Base-by-base conservation (phyloP, 2,329 filamentous ascomycete genomes). In the Penicillium sp. region DNA sequence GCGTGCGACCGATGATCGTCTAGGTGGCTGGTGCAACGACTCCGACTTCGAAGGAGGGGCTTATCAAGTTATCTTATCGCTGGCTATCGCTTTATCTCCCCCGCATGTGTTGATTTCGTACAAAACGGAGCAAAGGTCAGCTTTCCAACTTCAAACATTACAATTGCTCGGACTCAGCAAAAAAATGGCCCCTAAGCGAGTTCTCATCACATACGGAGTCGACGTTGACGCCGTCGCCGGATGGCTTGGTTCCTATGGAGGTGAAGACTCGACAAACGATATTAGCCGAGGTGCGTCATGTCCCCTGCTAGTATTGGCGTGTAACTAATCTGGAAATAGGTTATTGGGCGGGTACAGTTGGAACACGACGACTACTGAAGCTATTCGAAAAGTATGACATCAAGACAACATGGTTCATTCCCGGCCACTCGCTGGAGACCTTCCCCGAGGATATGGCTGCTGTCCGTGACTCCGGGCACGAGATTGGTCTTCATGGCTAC, bases 311-410 rank as follows among this genome's bases (percentile, higher is more conserved):
- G 47, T 5, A 22, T 17, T 42, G 33, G 1, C n/a, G 45, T 10
- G 33, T 33, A 50, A 24, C 30, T 47, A 59, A 58, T 13, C 15
- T 28, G 13, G 4, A 50, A 24, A 24, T 66, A 86, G 83, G 84
- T 57, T 75, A 90, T 24, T 93, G 87, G 70, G 90, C 90, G 1
- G 89, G 89, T 19, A 90, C 88, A 0, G 79, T 89, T 38, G 88
- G 89, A 28, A 86, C 85, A 0, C 82, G 84, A 13, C 85, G 89
- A 3, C 79, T 92, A 1, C 81, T 93, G 42, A 91, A 89, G 70
- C 75, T 93, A 4, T 89, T 91, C 68, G 83, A 87, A 26, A 91
- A 90, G 70, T 89, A 91, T 77, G 82, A 85, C 62, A 91, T 91
- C 77, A 90, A 89, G 72, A 83, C 88, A 1, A 87, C 86, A 6